Evolutionary conservation across 805 yeast genomes (phyloP).

Genomic region (Candida qinlingensis): DNA sequence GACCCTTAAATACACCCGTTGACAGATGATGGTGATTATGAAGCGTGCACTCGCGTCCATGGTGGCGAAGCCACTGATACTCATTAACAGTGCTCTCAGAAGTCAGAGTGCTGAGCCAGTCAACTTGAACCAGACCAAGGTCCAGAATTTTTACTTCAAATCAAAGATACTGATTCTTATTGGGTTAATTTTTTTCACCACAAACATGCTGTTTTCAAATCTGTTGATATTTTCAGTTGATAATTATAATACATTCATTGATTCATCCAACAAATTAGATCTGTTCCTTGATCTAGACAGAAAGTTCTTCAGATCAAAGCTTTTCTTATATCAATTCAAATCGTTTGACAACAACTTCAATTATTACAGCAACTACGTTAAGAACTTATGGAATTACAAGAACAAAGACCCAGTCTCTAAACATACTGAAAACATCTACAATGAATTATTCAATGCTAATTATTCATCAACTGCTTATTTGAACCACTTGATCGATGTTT

Average conservation of each 20-base stretch:
- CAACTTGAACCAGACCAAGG: background rate
- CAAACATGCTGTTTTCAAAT: slow-evolving; percentile 17
- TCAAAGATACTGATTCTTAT: slow-evolving; percentile 20
- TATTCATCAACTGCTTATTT: slow-evolving; percentile 17
- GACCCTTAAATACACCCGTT: background rate
- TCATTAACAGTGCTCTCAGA: background rate
- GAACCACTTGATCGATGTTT: slow-evolving; percentile 8
- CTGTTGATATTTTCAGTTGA: slow-evolving; percentile 15
- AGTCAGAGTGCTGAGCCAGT: background rate
- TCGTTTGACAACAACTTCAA: slow-evolving; percentile 4
- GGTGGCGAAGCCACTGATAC: background rate
- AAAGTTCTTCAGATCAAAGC: slow-evolving; percentile 17
- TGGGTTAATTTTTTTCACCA: slow-evolving; percentile 17
- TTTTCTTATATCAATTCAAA: slow-evolving; percentile 18
- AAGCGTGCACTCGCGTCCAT: background rate
- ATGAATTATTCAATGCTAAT: slow-evolving; percentile 13
- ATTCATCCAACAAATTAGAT: slow-evolving; percentile 15
- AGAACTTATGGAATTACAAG: background rate
- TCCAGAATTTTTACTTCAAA: slow-evolving; percentile 18
- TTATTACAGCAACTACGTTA: slow-evolving; percentile 3
- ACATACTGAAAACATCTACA: slow-evolving; percentile 2
- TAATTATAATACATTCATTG: slow-evolving; percentile 18
- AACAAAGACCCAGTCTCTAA: slow-evolving; percentile 3
- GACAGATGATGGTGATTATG: background rate
- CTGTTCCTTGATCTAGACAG: slow-evolving; percentile 16